A percentile compares a stretch with the other conserved stretches of the same genome.
These are phyloP conservation scores for Kodamaea lidongshanica DNA, from an alignment of 805 yeast species.

Conservation along the genomic window DNA sequence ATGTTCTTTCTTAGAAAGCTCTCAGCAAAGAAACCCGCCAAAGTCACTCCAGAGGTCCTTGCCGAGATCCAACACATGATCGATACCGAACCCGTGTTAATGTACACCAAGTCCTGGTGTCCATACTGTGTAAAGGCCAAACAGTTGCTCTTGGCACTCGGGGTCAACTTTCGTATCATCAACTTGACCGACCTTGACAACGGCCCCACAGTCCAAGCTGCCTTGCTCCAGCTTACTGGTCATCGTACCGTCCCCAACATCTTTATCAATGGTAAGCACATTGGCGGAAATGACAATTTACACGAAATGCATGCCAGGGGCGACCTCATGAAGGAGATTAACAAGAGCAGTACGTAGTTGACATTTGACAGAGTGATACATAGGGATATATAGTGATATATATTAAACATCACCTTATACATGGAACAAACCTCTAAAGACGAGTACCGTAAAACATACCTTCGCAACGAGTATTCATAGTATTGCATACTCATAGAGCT, in stretches of 20 bases:
- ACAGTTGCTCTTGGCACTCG: slow-evolving; percentile 17
- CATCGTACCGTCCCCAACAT: slow-evolving; percentile 34
- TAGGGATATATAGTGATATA: too few relatives aligned
- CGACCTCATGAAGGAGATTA: slow-evolving; percentile 17
- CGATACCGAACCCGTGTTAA: slow-evolving; percentile 14
- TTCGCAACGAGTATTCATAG: too few relatives aligned
- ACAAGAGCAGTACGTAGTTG: too few relatives aligned
- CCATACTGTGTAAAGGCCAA: slow-evolving; percentile 41
- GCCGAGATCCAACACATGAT: slow-evolving; percentile 10
- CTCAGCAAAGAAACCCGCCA: slow-evolving; percentile 9
- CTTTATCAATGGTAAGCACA: slow-evolving; percentile 31
- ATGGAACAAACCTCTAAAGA: too few relatives aligned
- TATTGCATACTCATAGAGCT: too few relatives aligned
- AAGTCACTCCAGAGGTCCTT: slow-evolving; percentile 10
- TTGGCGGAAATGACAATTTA: slow-evolving; percentile 34
- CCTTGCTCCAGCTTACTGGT: slow-evolving; percentile 26
- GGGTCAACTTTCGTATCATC: slow-evolving; percentile 19
- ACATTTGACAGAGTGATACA: too few relatives aligned
- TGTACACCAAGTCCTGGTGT: slow-evolving; percentile 35
- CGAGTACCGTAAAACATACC: too few relatives aligned
- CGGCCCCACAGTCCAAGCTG: slow-evolving; percentile 26
- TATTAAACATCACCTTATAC: too few relatives aligned
- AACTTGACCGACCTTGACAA: slow-evolving; percentile 23
- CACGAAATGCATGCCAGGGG: slow-evolving; percentile 22
- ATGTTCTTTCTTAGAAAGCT: slow-evolving; percentile 13